Evolutionary conservation across 2,329 filamentous ascomycete genomes (phyloP).

Genomic region (Pezicula rhizophila): DNA sequence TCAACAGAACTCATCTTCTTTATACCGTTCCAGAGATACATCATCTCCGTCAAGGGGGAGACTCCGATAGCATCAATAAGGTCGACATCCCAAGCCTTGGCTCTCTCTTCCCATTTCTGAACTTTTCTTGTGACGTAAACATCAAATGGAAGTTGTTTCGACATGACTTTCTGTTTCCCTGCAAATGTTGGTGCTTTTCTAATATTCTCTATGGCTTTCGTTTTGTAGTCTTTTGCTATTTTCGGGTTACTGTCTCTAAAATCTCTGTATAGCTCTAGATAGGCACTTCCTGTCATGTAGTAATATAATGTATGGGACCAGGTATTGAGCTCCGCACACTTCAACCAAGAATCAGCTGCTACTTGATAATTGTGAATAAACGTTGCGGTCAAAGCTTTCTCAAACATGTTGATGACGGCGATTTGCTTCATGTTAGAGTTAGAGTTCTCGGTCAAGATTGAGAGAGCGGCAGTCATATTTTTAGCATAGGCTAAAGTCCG

Average conservation of each 20-base stretch:
- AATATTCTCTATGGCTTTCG: constrained; percentile 63
- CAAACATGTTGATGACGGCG: constrained; percentile 77
- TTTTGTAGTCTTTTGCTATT: constrained; percentile 51
- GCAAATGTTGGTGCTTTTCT: constrained; percentile 65
- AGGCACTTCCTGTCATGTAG: constrained; percentile 74
- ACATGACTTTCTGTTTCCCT: constrained; percentile 87
- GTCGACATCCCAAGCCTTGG: constrained; percentile 58
- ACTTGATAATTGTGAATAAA: constrained; percentile 71
- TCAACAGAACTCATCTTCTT: constrained; percentile 69
- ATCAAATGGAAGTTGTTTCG: constrained; percentile 83
- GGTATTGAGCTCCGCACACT: constrained; percentile 74
- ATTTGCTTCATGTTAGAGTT: constrained; percentile 81
- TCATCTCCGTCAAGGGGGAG: constrained; percentile 82
- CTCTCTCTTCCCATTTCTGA: constrained; percentile 78
- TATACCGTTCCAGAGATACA: constrained; percentile 86
- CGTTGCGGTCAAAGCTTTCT: constrained; percentile 72
- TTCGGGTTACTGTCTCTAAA: constrained; percentile 36
- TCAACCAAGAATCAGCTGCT: constrained; percentile 68
- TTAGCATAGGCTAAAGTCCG: constrained; percentile 65
- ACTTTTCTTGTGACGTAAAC: constrained; percentile 78
- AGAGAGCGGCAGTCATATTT: constrained; percentile 61
- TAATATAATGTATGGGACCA: constrained; percentile 90
- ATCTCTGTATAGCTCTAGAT: constrained; percentile 76
- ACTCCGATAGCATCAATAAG: constrained; percentile 77
- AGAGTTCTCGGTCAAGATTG: constrained; percentile 52